Conservation (phyloP, 2,329 filamentous ascomycete genomes). For the Penicillium digitatum region DNA sequence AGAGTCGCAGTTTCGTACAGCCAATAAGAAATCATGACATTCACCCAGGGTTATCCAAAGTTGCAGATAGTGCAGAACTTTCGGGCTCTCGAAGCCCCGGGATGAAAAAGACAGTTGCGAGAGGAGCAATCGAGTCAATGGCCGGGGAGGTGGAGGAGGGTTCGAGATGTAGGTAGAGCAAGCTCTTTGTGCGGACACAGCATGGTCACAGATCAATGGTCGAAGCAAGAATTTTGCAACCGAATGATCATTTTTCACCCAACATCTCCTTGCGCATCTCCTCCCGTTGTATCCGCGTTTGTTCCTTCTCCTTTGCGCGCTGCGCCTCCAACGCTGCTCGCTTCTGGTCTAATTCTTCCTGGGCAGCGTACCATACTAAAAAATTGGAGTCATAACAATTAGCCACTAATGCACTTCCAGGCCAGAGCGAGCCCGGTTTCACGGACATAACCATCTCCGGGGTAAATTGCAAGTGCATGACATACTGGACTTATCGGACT, state of each 20-base stretch:
- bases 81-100: neutral
- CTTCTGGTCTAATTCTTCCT: slow-evolving; percentile 35
- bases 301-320: slow-evolving; percentile 29
- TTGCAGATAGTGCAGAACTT: neutral
- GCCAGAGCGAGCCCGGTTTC: neutral
- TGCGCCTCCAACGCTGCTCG: slow-evolving; percentile 25
- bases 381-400: neutral
- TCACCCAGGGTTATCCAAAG: neutral
- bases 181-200: neutral
- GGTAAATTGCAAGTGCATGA: neutral
- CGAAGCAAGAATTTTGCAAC: neutral
- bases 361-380: slow-evolving; percentile 40
- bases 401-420: neutral
- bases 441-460: neutral
- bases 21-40: slow-evolving; percentile 16
- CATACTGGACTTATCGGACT: slow-evolving; percentile 84
- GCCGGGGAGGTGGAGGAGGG: neutral
- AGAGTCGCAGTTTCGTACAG: slow-evolving; percentile 20
- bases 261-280: slow-evolving; percentile 41
- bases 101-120: neutral
- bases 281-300: slow-evolving; percentile 34
- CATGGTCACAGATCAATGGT: neutral
- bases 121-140: neutral
- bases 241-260: slow-evolving; percentile 30
- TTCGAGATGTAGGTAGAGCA: neutral